Evolutionary conservation across 208 protist species (phyloP).

Genomic region (Leishmania major): DNA sequence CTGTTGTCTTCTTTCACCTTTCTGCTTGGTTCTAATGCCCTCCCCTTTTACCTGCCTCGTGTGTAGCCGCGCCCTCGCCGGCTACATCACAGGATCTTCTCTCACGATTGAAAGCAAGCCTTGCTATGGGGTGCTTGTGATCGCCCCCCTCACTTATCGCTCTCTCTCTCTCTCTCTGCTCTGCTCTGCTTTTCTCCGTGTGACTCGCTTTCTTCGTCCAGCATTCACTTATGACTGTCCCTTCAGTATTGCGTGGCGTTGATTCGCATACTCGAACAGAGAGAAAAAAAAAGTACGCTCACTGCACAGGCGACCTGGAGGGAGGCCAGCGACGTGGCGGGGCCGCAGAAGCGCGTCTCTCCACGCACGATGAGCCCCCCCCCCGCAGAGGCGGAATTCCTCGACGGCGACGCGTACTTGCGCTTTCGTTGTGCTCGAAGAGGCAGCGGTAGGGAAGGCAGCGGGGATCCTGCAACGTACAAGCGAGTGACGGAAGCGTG

Average conservation of each 20-base stretch:
- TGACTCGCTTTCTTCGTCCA: neutral
- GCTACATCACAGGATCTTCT: no score
- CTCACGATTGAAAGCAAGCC: neutral
- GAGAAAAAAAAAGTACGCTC: slow-evolving; percentile 2
- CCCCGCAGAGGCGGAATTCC: slow-evolving; percentile 34
- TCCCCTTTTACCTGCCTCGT: neutral
- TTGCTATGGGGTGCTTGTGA: neutral
- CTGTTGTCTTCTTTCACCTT: neutral
- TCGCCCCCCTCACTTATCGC: neutral
- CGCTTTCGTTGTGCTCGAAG: slow-evolving; percentile 55
- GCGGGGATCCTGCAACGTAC: slow-evolving; percentile 34
- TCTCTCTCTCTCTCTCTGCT: no score
- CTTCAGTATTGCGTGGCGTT: neutral
- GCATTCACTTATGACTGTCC: neutral
- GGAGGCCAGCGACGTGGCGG: slow-evolving; percentile 39
- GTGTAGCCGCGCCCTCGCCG: no score
- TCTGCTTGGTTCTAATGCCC: neutral
- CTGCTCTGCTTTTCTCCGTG: neutral
- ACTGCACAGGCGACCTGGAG: slow-evolving; percentile 11
- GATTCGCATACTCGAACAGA: neutral
- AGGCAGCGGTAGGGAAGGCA: slow-evolving; percentile 37
- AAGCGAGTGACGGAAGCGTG: slow-evolving; percentile 50
- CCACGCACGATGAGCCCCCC: slow-evolving; percentile 16
- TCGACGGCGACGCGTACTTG: slow-evolving; percentile 39
- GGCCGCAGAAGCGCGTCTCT: slow-evolving; percentile 34